phyloP scores from a whole-genome alignment of 1,284 basidiomycete species.

The Marasmius fiardii region DNA sequence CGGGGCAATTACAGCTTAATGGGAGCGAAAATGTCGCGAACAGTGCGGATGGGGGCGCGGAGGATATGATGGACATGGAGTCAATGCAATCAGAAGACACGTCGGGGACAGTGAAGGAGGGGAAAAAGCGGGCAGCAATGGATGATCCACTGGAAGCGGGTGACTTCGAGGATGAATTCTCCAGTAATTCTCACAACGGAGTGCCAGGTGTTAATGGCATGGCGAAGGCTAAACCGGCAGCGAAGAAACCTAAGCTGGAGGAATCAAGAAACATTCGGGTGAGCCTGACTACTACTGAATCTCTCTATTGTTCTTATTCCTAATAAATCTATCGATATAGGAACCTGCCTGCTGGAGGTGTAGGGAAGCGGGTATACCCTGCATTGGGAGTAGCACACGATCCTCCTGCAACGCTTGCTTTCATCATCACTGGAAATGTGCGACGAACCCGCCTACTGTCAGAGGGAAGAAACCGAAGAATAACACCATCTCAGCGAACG shows the following conservation, averaged over 20 bases:
- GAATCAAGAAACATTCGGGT: not conserved
- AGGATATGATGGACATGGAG: not conserved
- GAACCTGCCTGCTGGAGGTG: not conserved
- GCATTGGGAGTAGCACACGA: not conserved
- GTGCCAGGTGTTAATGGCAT: not conserved
- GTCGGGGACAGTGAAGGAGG: not conserved
- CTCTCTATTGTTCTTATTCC: not conserved
- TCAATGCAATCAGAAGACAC: not conserved
- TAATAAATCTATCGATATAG: not conserved
- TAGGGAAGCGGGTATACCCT: not conserved
- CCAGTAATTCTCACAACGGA: not conserved
- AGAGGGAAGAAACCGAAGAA: not conserved
- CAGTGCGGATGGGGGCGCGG: not conserved
- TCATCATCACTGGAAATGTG: conserved; percentile 2
- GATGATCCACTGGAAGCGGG: not conserved
- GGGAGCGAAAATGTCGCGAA: not conserved
- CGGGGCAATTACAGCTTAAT: not conserved
- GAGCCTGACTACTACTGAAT: not conserved
- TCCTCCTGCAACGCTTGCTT: not conserved
- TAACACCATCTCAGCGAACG: not conserved
- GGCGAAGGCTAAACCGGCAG: not conserved
- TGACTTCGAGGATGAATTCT: not conserved
- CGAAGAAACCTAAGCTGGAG: not conserved
- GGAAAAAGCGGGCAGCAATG: not conserved
- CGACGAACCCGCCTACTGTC: not conserved